phyloP scores from a whole-genome alignment of 352 stramenopile genomes.

The Phytophthora brassicae region DNA sequence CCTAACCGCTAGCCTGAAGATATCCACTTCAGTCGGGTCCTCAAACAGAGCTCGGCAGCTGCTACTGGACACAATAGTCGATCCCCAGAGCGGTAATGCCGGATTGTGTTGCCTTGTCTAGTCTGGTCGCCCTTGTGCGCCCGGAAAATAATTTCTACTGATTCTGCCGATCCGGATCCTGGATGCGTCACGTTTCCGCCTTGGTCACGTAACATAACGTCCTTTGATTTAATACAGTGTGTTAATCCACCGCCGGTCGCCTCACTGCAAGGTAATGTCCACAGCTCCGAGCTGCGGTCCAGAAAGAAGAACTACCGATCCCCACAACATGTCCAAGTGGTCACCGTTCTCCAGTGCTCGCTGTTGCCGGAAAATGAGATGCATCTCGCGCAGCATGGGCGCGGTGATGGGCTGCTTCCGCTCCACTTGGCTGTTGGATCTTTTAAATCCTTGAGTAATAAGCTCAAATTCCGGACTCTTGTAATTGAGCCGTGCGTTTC shows the following conservation, averaged over 20 bases:
- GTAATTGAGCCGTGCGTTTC: slow-evolving; percentile 27
- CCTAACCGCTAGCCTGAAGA: neutral
- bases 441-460: slow-evolving; percentile 24
- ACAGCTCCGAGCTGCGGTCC: slow-evolving; percentile 17
- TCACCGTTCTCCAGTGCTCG: neutral
- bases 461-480: slow-evolving; percentile 29
- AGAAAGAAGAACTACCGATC: slow-evolving; percentile 26
- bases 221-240: neutral
- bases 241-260: neutral
- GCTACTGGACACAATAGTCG: neutral
- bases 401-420: slow-evolving; percentile 26
- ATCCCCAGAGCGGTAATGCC: neutral
- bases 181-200: neutral
- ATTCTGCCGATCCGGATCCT: neutral
- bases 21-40: neutral
- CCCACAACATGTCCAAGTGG: neutral
- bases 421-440: slow-evolving; percentile 25
- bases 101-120: slow-evolving; percentile 9
- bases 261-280: neutral
- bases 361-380: neutral
- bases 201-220: neutral
- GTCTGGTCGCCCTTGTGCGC: slow-evolving; percentile 4
- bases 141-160: neutral
- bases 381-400: slow-evolving; percentile 21
- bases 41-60: slow-evolving; percentile 6